Percentiles rank a stretch among this genome's conserved stretches.
phyloP scores from a whole-genome alignment of 108 stramenopile species.

The Pseudonitzschia pungens region DNA sequence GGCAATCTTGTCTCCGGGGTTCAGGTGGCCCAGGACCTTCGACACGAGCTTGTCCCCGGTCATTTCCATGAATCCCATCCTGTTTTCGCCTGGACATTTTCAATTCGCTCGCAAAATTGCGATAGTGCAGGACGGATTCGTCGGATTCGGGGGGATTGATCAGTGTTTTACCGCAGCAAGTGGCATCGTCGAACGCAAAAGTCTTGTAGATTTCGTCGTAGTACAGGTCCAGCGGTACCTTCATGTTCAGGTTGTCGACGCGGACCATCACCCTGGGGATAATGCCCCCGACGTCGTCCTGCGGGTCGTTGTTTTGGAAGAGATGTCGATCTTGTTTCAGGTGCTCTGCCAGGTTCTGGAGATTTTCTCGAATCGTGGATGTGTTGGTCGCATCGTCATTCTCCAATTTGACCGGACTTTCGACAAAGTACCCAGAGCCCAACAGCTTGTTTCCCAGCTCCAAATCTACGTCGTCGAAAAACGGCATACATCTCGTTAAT shows the following conservation, averaged over 20 bases:
- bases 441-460: neutral
- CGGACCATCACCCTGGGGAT: constrained; percentile 2
- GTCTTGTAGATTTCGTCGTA: constrained; percentile 19
- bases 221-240: constrained; percentile 21
- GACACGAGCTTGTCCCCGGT: constrained; percentile 34
- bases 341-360: neutral
- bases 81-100: constrained; percentile 27
- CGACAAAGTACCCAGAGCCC: neutral
- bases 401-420: neutral
- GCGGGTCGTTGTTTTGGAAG: neutral
- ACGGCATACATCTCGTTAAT: constrained; percentile 7
- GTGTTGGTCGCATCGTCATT: neutral
- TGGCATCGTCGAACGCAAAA: constrained; percentile 22
- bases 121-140: constrained; percentile 50
- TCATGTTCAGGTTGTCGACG: neutral
- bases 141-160: constrained; percentile 9
- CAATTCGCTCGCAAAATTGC: constrained; percentile 59
- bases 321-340: neutral
- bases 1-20: constrained; percentile 47
- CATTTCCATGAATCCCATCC: constrained; percentile 59
- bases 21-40: constrained; percentile 42
- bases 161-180: constrained; percentile 19
- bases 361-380: neutral
- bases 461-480: neutral
- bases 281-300: neutral